These are phyloP conservation scores for Fusarium anguioides DNA, from an alignment of 2,329 filamentous ascomycete species.

Conservation along the genomic window DNA sequence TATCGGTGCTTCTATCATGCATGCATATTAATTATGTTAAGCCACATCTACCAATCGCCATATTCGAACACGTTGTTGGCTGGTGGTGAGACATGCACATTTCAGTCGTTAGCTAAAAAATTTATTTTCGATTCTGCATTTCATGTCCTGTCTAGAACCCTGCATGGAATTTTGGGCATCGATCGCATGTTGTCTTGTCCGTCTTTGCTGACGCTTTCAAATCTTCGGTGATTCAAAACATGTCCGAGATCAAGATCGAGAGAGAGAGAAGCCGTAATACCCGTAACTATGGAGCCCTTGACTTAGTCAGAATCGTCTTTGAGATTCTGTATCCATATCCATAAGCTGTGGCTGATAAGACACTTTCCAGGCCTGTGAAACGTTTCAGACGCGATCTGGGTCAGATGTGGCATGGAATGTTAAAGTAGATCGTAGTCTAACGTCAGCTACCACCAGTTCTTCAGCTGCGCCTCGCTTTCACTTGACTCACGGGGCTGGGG, in stretches of 20 bases:
- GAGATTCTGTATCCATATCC: neutral
- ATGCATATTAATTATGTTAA: too few relatives aligned
- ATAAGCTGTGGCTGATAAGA: conserved; percentile 12
- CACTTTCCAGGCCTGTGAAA: conserved; percentile 24
- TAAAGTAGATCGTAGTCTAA: conserved; percentile 3
- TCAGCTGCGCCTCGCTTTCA: conserved; percentile 7
- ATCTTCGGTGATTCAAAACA: neutral
- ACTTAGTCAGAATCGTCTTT: neutral
- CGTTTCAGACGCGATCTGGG: conserved; percentile 28
- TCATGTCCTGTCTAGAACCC: conserved; percentile 3
- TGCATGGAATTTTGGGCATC: conserved; percentile 13
- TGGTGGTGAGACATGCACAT: conserved; percentile 28
- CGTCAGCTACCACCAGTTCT: conserved; percentile 18
- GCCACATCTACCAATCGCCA: conserved; percentile 10
- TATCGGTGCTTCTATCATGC: conserved; percentile 13
- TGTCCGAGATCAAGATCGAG: neutral
- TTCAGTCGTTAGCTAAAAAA: neutral
- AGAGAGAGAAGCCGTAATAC: neutral
- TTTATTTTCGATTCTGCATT: neutral
- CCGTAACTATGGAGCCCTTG: too few relatives aligned
- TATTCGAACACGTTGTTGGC: conserved; percentile 6
- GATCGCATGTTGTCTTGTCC: neutral
- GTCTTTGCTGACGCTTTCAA: neutral
- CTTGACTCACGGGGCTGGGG: conserved; percentile 1
- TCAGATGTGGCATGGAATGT: neutral